Conservation (phyloP, 176 grass and related monocot genomes). For the Oryza brachyantha region DNA sequence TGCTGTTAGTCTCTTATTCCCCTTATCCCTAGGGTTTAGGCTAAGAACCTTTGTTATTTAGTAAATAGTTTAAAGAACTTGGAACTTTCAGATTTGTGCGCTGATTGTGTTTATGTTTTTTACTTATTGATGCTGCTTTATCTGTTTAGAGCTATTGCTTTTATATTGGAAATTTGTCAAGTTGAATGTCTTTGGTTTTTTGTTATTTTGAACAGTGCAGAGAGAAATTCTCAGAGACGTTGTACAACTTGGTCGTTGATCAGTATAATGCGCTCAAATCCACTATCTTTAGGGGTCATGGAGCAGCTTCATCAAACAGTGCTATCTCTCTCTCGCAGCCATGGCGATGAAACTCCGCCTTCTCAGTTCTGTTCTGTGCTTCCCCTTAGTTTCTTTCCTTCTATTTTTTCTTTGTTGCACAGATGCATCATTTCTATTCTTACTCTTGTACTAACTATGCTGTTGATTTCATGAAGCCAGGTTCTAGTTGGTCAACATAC, state of each 20-base stretch:
- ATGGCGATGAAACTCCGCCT: conserved; percentile 49
- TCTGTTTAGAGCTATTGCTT: background rate
- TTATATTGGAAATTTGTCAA: background rate
- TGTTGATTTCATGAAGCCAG: background rate
- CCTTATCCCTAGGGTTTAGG: background rate
- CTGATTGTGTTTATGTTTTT: conserved; percentile 12
- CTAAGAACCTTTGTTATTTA: background rate
- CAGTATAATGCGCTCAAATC: conserved; percentile 78
- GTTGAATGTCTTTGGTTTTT: background rate
- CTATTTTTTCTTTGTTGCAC: conserved; percentile 23
- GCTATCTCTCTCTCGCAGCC: conserved; percentile 78
- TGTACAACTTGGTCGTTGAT: conserved; percentile 68
- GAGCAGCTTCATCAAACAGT: conserved; percentile 49
- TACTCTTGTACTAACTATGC: background rate
- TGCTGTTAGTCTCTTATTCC: background rate
- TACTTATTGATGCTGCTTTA: background rate
- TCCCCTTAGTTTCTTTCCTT: conserved; percentile 14
- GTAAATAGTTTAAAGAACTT: conserved; percentile 9
- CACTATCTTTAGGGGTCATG: conserved; percentile 56
- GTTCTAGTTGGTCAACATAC: background rate
- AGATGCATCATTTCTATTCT: background rate
- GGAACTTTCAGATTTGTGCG: background rate
- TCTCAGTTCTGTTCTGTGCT: conserved; percentile 28
- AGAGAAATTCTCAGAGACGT: conserved; percentile 46
- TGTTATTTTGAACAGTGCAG: conserved; percentile 54